Percentiles rank a stretch among this genome's conserved stretches.
These are phyloP conservation scores for Ceratocystis destructans DNA, from an alignment of 2,329 filamentous ascomycete species.

Conservation along the genomic window DNA sequence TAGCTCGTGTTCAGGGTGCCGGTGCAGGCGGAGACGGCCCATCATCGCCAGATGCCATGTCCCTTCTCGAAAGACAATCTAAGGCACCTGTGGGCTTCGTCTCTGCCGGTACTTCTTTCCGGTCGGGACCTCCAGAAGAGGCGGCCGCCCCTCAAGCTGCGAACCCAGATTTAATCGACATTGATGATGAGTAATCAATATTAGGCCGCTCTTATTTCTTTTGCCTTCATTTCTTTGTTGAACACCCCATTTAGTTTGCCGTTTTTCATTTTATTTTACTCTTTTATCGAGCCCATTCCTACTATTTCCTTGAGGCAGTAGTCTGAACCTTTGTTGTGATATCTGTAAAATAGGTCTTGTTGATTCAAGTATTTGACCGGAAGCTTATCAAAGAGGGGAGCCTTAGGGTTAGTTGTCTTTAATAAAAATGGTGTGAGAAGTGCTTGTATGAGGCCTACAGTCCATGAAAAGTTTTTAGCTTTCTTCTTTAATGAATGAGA, in stretches of 20 bases:
- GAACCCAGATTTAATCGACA: conserved; percentile 77
- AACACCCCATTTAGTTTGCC: conserved; percentile 13
- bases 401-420: neutral
- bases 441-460: neutral
- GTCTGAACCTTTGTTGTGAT: neutral
- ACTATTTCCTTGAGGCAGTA: neutral
- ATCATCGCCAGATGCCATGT: conserved; percentile 48
- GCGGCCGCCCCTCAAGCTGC: conserved; percentile 36
- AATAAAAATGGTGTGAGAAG: neutral
- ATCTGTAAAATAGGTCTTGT: neutral
- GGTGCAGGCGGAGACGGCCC: conserved; percentile 42
- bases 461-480: neutral
- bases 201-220: conserved; percentile 5
- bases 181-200: conserved; percentile 41
- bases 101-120: conserved; percentile 42
- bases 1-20: conserved; percentile 60
- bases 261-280: neutral
- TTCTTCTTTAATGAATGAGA: neutral
- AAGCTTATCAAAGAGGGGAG: neutral
- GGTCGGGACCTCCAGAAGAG: conserved; percentile 54
- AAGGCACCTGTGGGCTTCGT: conserved; percentile 83
- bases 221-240: conserved; percentile 17
- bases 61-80: conserved; percentile 74
- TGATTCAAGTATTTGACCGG: neutral
- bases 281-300: neutral